Conservation (phyloP, 2,329 filamentous ascomycete genomes). For the Fusarium setosum region DNA sequence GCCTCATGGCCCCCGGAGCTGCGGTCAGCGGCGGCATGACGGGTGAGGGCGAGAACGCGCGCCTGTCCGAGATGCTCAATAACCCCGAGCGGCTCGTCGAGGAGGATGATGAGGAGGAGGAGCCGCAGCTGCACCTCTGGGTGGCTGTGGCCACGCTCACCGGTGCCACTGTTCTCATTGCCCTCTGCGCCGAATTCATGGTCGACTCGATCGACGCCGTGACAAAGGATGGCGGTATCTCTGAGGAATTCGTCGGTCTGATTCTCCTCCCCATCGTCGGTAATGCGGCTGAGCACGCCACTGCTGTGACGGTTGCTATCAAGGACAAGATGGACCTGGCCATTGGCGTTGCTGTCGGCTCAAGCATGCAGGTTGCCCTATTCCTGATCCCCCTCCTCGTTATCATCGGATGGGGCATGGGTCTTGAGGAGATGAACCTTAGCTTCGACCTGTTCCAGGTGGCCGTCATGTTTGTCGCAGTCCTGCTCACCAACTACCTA, state of each 20-base stretch:
- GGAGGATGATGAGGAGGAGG: constrained; percentile 73
- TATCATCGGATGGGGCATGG: constrained; percentile 82
- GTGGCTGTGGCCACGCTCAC: constrained; percentile 80
- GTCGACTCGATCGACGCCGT: constrained; percentile 79
- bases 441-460: constrained; percentile 93
- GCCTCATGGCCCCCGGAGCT: constrained; percentile 53
- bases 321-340: constrained; percentile 90
- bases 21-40: constrained; percentile 51
- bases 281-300: constrained; percentile 85
- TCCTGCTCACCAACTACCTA: constrained; percentile 87
- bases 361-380: constrained; percentile 83
- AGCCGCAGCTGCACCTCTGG: constrained; percentile 77
- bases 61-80: constrained; percentile 57
- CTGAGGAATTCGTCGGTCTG: constrained; percentile 80
- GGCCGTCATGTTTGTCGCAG: constrained; percentile 84
- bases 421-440: constrained; percentile 78
- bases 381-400: constrained; percentile 83
- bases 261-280: constrained; percentile 87
- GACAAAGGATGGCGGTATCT: constrained; percentile 68
- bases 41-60: constrained; percentile 53
- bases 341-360: constrained; percentile 83
- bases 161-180: constrained; percentile 82
- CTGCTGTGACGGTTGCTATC: constrained; percentile 80
- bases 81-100: constrained; percentile 53
- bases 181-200: constrained; percentile 83